Conservation (phyloP, 1,139 yeast genomes). For the Blastobotrys illinoisensis region DNA sequence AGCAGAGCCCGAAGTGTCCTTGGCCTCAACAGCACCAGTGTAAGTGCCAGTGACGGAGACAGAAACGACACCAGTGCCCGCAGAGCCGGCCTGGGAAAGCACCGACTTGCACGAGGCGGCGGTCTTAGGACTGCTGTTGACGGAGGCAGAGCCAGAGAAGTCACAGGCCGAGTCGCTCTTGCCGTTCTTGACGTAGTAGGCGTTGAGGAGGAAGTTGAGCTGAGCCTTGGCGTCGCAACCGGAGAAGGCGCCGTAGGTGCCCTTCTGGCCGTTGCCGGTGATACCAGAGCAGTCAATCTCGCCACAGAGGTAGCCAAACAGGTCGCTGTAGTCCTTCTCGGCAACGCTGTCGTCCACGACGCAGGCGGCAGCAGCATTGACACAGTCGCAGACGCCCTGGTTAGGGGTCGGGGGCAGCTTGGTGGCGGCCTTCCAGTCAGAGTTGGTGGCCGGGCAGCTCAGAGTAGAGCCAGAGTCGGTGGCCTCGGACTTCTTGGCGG, state of each 20-base stretch:
- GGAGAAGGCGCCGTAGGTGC: conserved; percentile 67
- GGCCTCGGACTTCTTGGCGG: conserved; percentile 46
- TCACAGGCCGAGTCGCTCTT: conserved; percentile 55
- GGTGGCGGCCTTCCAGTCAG: conserved; percentile 51
- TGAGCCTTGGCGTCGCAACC: conserved; percentile 55
- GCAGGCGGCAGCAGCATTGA: conserved; percentile 45
- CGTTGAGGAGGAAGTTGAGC: conserved; percentile 57
- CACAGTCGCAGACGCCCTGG: conserved; percentile 53
- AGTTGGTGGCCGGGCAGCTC: conserved; percentile 46
- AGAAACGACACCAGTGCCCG: conserved; percentile 55
- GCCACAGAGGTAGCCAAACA: conserved; percentile 49
- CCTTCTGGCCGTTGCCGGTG: conserved; percentile 49
- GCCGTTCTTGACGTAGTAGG: conserved; percentile 44
- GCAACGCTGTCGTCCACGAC: conserved; percentile 44
- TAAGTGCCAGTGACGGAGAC: conserved; percentile 41
- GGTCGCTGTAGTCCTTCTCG: conserved; percentile 46
- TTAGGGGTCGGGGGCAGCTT: conserved; percentile 68
- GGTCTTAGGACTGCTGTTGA: conserved; percentile 60
- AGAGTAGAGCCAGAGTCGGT: conserved; percentile 43
- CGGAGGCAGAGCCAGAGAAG: conserved; percentile 66
- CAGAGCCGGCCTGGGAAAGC: conserved; percentile 53
- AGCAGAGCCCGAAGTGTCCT: conserved; percentile 4
- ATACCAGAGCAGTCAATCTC: conserved; percentile 44
- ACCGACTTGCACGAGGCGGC: conserved; percentile 52
- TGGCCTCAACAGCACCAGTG: conserved; percentile 25